Evolutionary conservation across 805 yeast genomes (phyloP).

Genomic region (Suhomyces sp.): DNA sequence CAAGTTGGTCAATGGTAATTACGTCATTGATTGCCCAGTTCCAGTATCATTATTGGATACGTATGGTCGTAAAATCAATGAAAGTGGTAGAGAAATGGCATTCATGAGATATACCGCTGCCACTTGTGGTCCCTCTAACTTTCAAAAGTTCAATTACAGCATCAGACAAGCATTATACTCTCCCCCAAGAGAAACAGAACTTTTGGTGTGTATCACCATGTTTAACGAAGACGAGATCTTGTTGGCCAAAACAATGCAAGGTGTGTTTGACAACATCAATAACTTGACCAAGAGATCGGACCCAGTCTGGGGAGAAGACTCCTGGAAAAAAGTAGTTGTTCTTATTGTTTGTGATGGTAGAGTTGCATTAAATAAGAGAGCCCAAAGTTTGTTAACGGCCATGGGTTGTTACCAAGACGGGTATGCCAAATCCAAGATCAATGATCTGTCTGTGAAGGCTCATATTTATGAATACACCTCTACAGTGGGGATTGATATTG

Average conservation of each 20-base stretch:
- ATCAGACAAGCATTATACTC: slow-evolving; percentile 78
- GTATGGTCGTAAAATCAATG: slow-evolving; percentile 35
- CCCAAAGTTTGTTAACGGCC: slow-evolving; percentile 79
- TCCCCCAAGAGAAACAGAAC: slow-evolving; percentile 79
- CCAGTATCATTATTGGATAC: slow-evolving; percentile 38
- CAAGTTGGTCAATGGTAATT: slow-evolving; percentile 52
- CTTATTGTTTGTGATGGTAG: slow-evolving; percentile 92
- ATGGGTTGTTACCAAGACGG: slow-evolving; percentile 94
- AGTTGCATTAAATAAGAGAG: slow-evolving; percentile 71
- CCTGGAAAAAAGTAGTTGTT: slow-evolving; percentile 93
- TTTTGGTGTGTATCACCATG: slow-evolving; percentile 63
- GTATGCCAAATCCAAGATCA: slow-evolving; percentile 87
- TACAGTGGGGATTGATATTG: slow-evolving; percentile 77
- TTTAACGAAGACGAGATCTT: slow-evolving; percentile 66
- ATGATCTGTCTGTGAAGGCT: slow-evolving; percentile 75
- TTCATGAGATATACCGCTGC: slow-evolving; percentile 93
- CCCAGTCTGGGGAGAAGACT: slow-evolving; percentile 87
- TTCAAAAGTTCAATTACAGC: slow-evolving; percentile 61
- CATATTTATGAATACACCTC: slow-evolving; percentile 95
- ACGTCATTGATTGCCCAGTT: slow-evolving; percentile 44
- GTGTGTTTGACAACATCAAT: slow-evolving; percentile 76
- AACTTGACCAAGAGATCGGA: slow-evolving; percentile 66
- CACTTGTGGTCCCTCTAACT: slow-evolving; percentile 84
- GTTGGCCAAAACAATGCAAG: slow-evolving; percentile 60
- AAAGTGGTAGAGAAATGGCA: slow-evolving; percentile 59